Conservation (phyloP, 768 basidiomycete genomes). For the Pleurotus sapidus region DNA sequence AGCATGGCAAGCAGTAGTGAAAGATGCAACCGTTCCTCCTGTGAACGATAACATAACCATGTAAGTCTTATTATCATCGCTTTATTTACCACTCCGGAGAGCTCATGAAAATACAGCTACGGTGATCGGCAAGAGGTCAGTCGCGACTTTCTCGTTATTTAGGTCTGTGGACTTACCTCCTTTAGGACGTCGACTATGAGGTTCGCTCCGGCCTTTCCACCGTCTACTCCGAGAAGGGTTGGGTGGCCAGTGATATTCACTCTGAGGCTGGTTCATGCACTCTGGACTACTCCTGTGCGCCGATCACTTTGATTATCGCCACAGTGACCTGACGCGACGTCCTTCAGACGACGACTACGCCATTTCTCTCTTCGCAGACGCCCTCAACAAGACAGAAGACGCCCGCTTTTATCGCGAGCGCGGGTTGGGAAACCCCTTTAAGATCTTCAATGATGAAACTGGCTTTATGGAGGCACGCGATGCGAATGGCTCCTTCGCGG, state of each 20-base stretch:
- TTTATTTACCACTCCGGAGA: neutral
- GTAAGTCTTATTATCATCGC: slow-evolving; percentile 28
- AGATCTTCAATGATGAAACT: slow-evolving; percentile 63
- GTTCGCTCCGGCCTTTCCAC: slow-evolving; percentile 75
- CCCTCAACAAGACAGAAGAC: slow-evolving; percentile 48
- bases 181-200: slow-evolving; percentile 72
- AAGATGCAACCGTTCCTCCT: slow-evolving; percentile 68
- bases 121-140: slow-evolving; percentile 69
- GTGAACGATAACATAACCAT: slow-evolving; percentile 46
- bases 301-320: neutral
- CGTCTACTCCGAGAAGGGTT: slow-evolving; percentile 65
- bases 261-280: slow-evolving; percentile 80
- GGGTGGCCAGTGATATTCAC: slow-evolving; percentile 78
- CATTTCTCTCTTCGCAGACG: slow-evolving; percentile 56
- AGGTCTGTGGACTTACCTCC: neutral
- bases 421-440: slow-evolving; percentile 53
- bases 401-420: slow-evolving; percentile 50
- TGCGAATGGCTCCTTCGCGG: slow-evolving; percentile 68
- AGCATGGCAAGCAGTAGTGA: slow-evolving; percentile 74
- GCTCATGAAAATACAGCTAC: slow-evolving; percentile 38
- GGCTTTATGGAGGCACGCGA: slow-evolving; percentile 85
- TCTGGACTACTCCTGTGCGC: slow-evolving; percentile 64
- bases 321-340: neutral
- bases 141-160: neutral
- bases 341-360: slow-evolving; percentile 74